phyloP scores from a whole-genome alignment of 805 yeast species.

The Saccharomycopsis sp. region DNA sequence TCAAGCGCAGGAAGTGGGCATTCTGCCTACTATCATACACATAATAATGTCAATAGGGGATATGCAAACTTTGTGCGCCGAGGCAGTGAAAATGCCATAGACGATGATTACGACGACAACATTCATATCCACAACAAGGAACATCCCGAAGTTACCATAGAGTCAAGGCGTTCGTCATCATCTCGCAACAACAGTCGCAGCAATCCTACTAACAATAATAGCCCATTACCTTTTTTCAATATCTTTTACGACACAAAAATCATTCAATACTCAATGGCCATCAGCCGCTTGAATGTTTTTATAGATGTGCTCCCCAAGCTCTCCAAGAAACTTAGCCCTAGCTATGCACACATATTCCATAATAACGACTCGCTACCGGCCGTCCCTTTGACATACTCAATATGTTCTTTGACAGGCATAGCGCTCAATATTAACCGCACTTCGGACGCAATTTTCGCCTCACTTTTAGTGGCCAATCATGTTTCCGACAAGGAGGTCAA shows the following conservation, averaged over 20 bases:
- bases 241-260: slow-evolving; percentile 11
- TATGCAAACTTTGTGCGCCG: slow-evolving; percentile 1
- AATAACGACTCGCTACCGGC: slow-evolving; percentile 6
- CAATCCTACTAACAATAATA: neutral
- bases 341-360: neutral
- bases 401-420: slow-evolving; percentile 13
- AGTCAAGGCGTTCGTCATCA: neutral
- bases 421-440: slow-evolving; percentile 11
- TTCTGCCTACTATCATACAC: neutral
- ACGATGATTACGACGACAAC: neutral
- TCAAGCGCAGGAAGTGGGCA: neutral
- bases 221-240: slow-evolving; percentile 11
- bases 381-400: slow-evolving; percentile 12
- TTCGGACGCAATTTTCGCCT: slow-evolving; percentile 13
- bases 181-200: neutral
- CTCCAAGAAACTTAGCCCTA: slow-evolving; percentile 12
- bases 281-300: slow-evolving; percentile 12
- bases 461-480: slow-evolving; percentile 6
- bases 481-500: slow-evolving; percentile 9
- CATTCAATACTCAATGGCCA: slow-evolving; percentile 16
- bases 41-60: neutral
- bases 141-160: neutral
- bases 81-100: neutral
- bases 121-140: neutral
- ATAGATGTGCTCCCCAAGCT: slow-evolving; percentile 17